Evolutionary conservation across 1,284 basidiomycete genomes (phyloP).

Genomic region (Agroathelia rolfsii): DNA sequence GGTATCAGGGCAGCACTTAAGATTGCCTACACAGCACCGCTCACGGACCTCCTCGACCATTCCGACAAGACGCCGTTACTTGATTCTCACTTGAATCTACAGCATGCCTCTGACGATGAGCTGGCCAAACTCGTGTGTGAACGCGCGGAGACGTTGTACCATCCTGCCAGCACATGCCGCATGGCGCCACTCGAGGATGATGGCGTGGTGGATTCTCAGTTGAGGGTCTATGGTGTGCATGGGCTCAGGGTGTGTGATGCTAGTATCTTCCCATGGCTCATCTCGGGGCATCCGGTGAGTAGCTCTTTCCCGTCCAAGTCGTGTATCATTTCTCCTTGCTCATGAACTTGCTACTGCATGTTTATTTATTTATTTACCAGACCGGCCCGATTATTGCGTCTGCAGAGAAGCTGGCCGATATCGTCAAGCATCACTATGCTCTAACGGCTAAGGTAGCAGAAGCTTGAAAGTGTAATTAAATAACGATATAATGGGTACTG

Average conservation of each 20-base stretch:
- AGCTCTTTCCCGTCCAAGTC: background rate
- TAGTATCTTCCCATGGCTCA: constrained; percentile 10
- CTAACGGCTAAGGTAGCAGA: too few species aligned
- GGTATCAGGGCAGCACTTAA: constrained; percentile 21
- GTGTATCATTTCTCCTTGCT: background rate
- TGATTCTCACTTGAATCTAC: too few species aligned
- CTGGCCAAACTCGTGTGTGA: too few species aligned
- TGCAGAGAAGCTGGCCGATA: constrained; percentile 13
- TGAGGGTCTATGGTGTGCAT: constrained; percentile 16
- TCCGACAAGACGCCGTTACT: constrained; percentile 13
- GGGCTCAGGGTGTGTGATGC: constrained; percentile 13
- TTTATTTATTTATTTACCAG: constrained; percentile 1
- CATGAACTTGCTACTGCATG: background rate
- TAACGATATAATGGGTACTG: too few species aligned
- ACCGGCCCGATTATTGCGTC: constrained; percentile 10
- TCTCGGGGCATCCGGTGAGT: constrained; percentile 13
- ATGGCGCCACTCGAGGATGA: constrained; percentile 9
- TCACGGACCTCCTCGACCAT: constrained; percentile 22
- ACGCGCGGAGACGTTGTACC: too few species aligned
- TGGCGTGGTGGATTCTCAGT: constrained; percentile 15
- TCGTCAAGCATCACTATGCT: too few species aligned
- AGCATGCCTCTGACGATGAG: too few species aligned
- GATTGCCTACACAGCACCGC: constrained; percentile 19
- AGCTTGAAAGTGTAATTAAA: too few species aligned
- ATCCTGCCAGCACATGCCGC: constrained; percentile 4